Conservation (phyloP, 169 alveolate species). For the Plasmodium relictum region DNA sequence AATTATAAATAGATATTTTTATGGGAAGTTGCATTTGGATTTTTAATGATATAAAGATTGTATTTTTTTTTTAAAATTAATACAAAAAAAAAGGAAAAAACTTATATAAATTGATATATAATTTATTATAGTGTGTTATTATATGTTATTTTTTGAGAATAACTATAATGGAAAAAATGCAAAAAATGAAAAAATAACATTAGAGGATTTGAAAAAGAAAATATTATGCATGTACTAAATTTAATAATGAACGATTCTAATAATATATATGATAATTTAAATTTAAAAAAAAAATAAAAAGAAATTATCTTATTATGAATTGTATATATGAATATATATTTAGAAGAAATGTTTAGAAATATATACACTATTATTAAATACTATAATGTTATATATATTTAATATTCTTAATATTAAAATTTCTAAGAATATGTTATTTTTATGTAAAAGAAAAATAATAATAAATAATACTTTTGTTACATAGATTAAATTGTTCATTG, state of each 20-base stretch:
- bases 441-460: background rate
- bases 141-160: background rate
- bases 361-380: background rate
- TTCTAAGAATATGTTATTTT: background rate
- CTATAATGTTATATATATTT: background rate
- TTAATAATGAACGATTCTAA: background rate
- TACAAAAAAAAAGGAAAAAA: no score
- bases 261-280: background rate
- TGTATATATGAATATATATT: conserved; percentile 1
- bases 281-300: background rate
- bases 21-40: no score
- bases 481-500: background rate
- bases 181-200: background rate
- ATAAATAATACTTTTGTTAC: background rate
- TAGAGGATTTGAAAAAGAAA: background rate
- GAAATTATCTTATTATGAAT: background rate
- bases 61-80: no score
- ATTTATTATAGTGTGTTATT: background rate
- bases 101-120: background rate
- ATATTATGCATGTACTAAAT: conserved; percentile 9
- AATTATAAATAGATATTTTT: no score
- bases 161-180: background rate
- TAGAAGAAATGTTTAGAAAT: background rate
- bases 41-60: no score
- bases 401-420: background rate